Base-by-base conservation (phyloP, 2,329 filamentous ascomycete species). In the Dissoconium aciculare region DNA sequence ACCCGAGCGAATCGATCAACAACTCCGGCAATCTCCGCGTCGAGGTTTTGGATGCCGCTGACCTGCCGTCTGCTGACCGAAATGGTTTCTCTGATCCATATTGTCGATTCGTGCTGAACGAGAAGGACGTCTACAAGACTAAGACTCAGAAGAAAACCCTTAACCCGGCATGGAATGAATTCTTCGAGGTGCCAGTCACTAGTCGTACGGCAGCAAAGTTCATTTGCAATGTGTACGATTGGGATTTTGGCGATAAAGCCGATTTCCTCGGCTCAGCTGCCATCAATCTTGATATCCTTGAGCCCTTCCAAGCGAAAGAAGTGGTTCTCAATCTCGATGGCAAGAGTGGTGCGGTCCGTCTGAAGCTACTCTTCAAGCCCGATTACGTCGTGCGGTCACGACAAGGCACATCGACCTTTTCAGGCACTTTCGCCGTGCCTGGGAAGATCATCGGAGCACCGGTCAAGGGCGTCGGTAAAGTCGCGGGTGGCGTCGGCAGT, bases 31-130 rank as follows among this genome's bases (percentile, higher is more conserved):
- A 75, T 35, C 74, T 98, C 13, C 80, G 85, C 12, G 82, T 98
- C n/a, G 84, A 95, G 47, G 69, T 98, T 11, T 62, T 95, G 21
- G 84, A 93, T 54, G 89, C 77, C 11, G 62, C 71, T 5, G 77
- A 93, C 36, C 69, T 98, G n/a, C 89, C 89, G 5, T 76, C 89
- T 1, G 87, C 87, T 15, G 89, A 98, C 50, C 76, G 84, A 17
- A 98, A 98, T 51, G 89, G 89, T 44, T 95, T 79, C 67, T 94
- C 84, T 47, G 89, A 98, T 50, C 89, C 89, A 4, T 98, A 87
- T 63, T 91, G 81, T 69, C 87, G 87, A 51, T 98, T 98, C 54
- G 73, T 80, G 41, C 67, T 95, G 42, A 87, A 92, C 48, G 85
- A 78, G 27, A 75, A 83, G 47, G 80, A 91, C 34, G 70, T 95